Evolutionary conservation across 805 yeast genomes (phyloP).

Genomic region (Starmerella ratchasimensis): DNA sequence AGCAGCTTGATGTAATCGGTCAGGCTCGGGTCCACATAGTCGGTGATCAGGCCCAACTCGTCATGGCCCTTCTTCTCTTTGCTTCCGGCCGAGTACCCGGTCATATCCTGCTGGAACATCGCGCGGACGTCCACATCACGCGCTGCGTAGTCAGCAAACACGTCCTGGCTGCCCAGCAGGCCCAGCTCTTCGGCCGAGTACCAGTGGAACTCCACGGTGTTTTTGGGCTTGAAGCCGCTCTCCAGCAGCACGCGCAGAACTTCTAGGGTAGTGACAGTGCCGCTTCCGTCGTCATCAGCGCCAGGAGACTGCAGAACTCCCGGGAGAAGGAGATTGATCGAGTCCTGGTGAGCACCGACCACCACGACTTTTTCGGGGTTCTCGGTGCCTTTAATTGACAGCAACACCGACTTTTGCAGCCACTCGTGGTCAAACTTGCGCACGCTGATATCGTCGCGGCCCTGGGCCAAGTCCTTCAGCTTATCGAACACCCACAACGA

Average conservation of each 20-base stretch:
- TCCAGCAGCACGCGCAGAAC: conserved; percentile 49
- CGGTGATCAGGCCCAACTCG: conserved; percentile 68
- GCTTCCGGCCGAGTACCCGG: conserved; percentile 52
- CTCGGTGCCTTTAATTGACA: conserved; percentile 35
- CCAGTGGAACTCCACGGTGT: conserved; percentile 83
- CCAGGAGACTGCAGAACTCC: conserved; percentile 67
- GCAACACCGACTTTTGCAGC: conserved; percentile 67
- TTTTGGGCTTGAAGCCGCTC: conserved; percentile 39
- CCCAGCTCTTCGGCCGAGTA: conserved; percentile 95
- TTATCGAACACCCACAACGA: conserved; percentile 53
- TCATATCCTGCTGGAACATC: conserved; percentile 92
- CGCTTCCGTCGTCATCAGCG: conserved; percentile 90
- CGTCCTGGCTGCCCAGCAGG: conserved; percentile 67
- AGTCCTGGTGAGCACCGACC: conserved; percentile 83
- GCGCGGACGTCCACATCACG: conserved; percentile 47
- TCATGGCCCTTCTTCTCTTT: conserved; percentile 34
- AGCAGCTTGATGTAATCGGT: conserved; percentile 49
- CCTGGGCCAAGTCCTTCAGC: conserved; percentile 28
- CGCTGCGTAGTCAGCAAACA: conserved; percentile 42
- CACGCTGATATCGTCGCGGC: conserved; percentile 32
- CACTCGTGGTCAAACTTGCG: conserved; percentile 51
- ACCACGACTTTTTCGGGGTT: conserved; percentile 41
- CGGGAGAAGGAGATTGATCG: conserved; percentile 63
- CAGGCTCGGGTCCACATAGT: conserved; percentile 44
- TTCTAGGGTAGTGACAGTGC: conserved; percentile 66